Conservation (phyloP, 2,329 filamentous ascomycete genomes). For the Ophiocordyceps camponoti-rufipedis region DNA sequence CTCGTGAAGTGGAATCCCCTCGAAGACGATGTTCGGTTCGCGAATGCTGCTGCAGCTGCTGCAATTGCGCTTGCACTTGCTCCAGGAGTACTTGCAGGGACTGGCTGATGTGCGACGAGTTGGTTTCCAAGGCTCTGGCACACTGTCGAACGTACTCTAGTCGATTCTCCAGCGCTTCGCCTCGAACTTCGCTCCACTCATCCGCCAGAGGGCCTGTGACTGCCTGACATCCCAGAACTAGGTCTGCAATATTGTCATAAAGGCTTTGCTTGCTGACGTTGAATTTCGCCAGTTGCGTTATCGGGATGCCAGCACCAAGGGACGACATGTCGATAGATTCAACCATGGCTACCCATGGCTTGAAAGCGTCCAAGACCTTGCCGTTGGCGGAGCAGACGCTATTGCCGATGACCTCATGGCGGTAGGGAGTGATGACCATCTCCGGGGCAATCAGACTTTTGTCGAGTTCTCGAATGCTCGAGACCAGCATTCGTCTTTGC, state of each 20-base stretch:
- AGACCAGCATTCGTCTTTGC: slow-evolving; percentile 67
- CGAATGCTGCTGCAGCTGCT: slow-evolving; percentile 26
- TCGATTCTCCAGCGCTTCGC: slow-evolving; percentile 75
- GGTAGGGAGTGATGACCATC: slow-evolving; percentile 62
- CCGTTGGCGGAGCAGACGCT: slow-evolving; percentile 61
- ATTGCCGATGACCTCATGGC: slow-evolving; percentile 67
- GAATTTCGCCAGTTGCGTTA: slow-evolving; percentile 74
- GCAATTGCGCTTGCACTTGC: slow-evolving; percentile 43
- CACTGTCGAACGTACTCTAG: slow-evolving; percentile 64
- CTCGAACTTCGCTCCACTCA: slow-evolving; percentile 87
- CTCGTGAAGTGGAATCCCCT: slow-evolving; percentile 28
- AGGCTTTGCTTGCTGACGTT: slow-evolving; percentile 79
- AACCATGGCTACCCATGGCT: slow-evolving; percentile 73
- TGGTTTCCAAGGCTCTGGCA: slow-evolving; percentile 65
- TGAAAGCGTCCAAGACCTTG: slow-evolving; percentile 74
- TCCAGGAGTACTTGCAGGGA: slow-evolving; percentile 77
- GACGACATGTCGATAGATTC: slow-evolving; percentile 82
- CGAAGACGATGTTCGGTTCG: slow-evolving; percentile 20
- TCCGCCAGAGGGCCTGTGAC: slow-evolving; percentile 84
- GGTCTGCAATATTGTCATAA: slow-evolving; percentile 84
- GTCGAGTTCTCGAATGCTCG: slow-evolving; percentile 71
- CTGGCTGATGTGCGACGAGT: slow-evolving; percentile 73
- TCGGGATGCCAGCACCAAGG: slow-evolving; percentile 61
- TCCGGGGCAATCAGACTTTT: slow-evolving; percentile 63
- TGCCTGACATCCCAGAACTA: slow-evolving; percentile 73